Percentiles rank a stretch among this genome's conserved stretches.
phyloP scores from a whole-genome alignment of 2,329 filamentous ascomycete species.

The Epichloe coenophiala region DNA sequence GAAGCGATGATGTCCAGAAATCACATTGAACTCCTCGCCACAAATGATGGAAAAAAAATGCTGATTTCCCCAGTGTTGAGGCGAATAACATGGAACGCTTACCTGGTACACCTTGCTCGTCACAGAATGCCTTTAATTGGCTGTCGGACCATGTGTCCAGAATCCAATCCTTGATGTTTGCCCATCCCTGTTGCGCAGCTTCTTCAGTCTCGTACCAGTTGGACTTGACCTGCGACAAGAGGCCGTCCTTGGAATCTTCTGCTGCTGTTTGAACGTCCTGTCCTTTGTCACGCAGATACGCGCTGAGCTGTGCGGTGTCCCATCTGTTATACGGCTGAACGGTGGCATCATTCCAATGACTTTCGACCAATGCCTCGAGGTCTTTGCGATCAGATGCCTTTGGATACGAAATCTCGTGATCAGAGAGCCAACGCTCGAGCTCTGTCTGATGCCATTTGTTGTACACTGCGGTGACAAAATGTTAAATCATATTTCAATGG shows the following conservation, averaged over 20 bases:
- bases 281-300: constrained; percentile 59
- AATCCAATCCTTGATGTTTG: constrained; percentile 74
- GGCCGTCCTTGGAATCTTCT: constrained; percentile 52
- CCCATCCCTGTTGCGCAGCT: constrained; percentile 57
- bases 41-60: too few species aligned
- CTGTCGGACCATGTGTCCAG: constrained; percentile 93
- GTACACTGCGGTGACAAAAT: constrained; percentile 48
- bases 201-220: constrained; percentile 73
- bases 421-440: constrained; percentile 90
- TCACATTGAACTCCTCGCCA: too few species aligned
- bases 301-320: constrained; percentile 54
- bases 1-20: neutral
- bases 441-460: constrained; percentile 99
- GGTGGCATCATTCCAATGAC: constrained; percentile 75
- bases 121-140: constrained; percentile 83
- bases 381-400: constrained; percentile 83
- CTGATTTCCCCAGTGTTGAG: neutral
- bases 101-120: constrained; percentile 71
- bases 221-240: constrained; percentile 55
- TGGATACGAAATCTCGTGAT: constrained; percentile 86
- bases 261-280: constrained; percentile 54
- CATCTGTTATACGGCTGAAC: constrained; percentile 63
- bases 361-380: constrained; percentile 78
- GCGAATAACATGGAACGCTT: constrained; percentile 8
- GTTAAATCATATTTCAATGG: neutral